Base-by-base conservation (phyloP, 495 filamentous ascomycete genomes). In the Choiromyces venosus region DNA sequence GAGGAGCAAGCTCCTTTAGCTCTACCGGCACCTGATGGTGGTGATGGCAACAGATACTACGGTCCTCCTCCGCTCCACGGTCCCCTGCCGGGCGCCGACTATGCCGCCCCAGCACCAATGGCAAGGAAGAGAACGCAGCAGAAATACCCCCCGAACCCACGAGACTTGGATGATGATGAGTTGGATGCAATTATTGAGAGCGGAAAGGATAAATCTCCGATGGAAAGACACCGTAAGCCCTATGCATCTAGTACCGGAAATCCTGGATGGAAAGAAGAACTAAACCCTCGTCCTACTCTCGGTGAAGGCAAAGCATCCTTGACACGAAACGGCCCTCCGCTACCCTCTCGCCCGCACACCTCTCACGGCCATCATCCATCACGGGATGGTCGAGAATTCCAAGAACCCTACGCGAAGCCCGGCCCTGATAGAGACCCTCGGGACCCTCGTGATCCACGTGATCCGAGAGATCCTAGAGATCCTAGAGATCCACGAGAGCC, bases 241-340 rank as follows among this genome's bases (percentile, higher is more conserved):
- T 75, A 76, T 33, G 40, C 74, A 1, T 68, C 73, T 37, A 52
- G 64, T 14, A 72, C 70, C 3, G 73, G 73, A 5, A 65, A 65
- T 36, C 18, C 69, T 6, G 18, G 33, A 21, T 78, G 78, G 71
- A 67, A 78, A 21, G 78, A 80, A 25, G 78, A 80, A 1, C 38
- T 61, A 46, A 74, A 76, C 78, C 66, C 78, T 29, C 78, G 78
- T 7, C 78, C 78, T 9, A 80, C 71, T 9, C 78, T 80, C 10
- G 74, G 78, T 64, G 74, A 79, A 29, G 77, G 80, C 1, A 71
- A 75, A 68, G 74, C 68, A 68, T 68, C 37, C 12, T 61, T 73
- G 35, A 74, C 71, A 42, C 73, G 73, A 14, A 61, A 61, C 25
- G 75, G 37, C 16, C 75, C 65, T 44, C 56, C 66, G 5, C 74